Conservation (phyloP, 2,329 filamentous ascomycete species). For the Pseudogymnoascus sp. region DNA sequence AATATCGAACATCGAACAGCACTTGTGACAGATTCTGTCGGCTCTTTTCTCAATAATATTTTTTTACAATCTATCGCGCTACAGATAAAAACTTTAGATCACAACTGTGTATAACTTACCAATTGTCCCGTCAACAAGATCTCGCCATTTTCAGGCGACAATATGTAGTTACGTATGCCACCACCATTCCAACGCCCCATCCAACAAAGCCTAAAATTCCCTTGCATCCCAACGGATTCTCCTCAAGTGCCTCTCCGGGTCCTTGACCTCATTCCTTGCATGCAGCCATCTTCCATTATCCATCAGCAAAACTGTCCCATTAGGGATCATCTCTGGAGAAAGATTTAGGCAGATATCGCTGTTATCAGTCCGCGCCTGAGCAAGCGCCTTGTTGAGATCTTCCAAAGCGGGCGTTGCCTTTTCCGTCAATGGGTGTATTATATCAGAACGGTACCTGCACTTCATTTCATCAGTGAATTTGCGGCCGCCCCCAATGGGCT, state of each 20-base stretch:
- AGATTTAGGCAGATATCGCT: slow-evolving; percentile 21
- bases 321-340: slow-evolving; percentile 21
- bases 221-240: slow-evolving; percentile 31
- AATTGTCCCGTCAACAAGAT: too few species aligned
- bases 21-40: too few species aligned
- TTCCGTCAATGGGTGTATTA: slow-evolving; percentile 23
- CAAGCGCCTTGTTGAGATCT: slow-evolving; percentile 25
- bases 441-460: slow-evolving; percentile 27
- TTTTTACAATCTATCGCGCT: too few species aligned
- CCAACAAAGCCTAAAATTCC: slow-evolving; percentile 16
- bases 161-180: not conserved
- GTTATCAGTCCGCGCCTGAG: slow-evolving; percentile 11
- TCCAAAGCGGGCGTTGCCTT: slow-evolving; percentile 24
- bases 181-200: not conserved
- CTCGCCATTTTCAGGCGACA: not conserved
- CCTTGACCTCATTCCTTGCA: slow-evolving; percentile 30
- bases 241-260: slow-evolving; percentile 31
- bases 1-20: too few species aligned
- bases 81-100: too few species aligned
- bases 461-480: slow-evolving; percentile 16
- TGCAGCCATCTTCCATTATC: slow-evolving; percentile 33
- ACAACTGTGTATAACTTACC: too few species aligned
- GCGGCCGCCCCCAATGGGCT: slow-evolving; percentile 3
- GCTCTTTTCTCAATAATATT: too few species aligned
- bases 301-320: slow-evolving; percentile 29